Conservation (phyloP, 495 filamentous ascomycete species). For the Aspergillus mulundensis region DNA sequence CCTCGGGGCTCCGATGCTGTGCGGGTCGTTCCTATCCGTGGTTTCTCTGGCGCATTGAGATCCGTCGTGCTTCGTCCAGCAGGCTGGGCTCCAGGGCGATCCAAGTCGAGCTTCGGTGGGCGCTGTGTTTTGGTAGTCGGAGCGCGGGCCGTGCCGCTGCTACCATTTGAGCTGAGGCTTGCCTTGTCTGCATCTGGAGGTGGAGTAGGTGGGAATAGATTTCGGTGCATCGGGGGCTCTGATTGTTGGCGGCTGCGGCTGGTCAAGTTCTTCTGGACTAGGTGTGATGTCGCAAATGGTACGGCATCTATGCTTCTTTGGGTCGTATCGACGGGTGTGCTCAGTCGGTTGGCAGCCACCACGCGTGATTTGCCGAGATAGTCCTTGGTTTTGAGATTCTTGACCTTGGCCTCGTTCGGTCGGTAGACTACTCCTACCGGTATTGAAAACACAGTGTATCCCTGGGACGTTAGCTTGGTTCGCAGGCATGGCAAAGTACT, state of each 20-base stretch:
- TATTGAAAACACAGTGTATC: constrained; percentile 98
- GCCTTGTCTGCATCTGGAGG: constrained; percentile 75
- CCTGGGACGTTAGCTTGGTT: constrained; percentile 41
- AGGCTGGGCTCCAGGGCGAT: constrained; percentile 29
- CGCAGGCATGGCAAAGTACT: constrained; percentile 9
- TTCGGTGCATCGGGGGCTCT: constrained; percentile 78
- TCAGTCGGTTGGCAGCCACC: constrained; percentile 82
- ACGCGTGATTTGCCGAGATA: constrained; percentile 93
- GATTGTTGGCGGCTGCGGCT: constrained; percentile 76
- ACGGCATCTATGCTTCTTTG: constrained; percentile 27
- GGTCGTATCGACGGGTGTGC: constrained; percentile 6
- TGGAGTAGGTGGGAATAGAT: constrained; percentile 92
- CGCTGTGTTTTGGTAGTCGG: constrained; percentile 32
- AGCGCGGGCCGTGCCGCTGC: constrained; percentile 18
- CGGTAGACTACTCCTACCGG: constrained; percentile 93
- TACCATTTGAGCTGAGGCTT: constrained; percentile 22
- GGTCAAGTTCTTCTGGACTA: constrained; percentile 77
- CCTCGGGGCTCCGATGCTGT: constrained; percentile 54
- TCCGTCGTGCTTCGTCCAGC: constrained; percentile 22
- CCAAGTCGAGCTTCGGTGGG: constrained; percentile 40
- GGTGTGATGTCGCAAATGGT: constrained; percentile 84
- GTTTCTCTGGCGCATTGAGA: constrained; percentile 28
- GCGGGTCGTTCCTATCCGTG: constrained; percentile 49
- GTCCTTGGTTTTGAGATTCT: constrained; percentile 94
- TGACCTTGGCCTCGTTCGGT: constrained; percentile 95